A percentile compares a stretch with the other conserved stretches of the same genome.
These are phyloP conservation scores for Phytopythium cucurbitacearum DNA, from an alignment of 352 stramenopile species.

Conservation along the genomic window DNA sequence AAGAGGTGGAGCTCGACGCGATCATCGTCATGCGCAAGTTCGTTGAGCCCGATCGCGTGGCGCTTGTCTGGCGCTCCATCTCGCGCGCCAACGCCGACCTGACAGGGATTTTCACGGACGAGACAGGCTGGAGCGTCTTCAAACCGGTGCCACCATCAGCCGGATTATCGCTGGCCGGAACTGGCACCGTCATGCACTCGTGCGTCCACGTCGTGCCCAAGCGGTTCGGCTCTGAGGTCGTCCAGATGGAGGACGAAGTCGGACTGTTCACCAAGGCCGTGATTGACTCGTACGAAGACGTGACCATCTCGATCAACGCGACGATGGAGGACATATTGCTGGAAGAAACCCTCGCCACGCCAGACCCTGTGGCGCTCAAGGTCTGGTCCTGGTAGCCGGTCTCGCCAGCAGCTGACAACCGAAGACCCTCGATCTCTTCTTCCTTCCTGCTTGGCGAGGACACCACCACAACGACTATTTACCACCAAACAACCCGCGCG, in stretches of 20 bases:
- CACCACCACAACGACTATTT: no score
- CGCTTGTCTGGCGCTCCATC: slow-evolving; percentile 48
- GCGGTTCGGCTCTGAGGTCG: slow-evolving; percentile 12
- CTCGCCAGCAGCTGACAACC: no score
- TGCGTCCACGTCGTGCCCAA: slow-evolving; percentile 39
- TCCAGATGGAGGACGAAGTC: slow-evolving; percentile 20
- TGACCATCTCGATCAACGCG: slow-evolving; percentile 37
- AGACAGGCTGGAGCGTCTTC: slow-evolving; percentile 60
- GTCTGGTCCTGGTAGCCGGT: slow-evolving; percentile 6
- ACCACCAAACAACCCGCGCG: no score
- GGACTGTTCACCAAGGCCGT: slow-evolving; percentile 50
- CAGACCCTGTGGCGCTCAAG: background rate
- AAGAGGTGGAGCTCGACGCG: slow-evolving; percentile 25
- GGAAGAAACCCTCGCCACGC: slow-evolving; percentile 16
- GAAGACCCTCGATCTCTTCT: no score
- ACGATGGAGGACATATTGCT: slow-evolving; percentile 53
- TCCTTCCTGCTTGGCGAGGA: no score
- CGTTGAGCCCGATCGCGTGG: slow-evolving; percentile 34
- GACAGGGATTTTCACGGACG: slow-evolving; percentile 47
- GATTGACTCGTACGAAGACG: slow-evolving; percentile 50
- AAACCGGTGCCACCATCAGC: slow-evolving; percentile 28
- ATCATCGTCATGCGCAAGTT: slow-evolving; percentile 48
- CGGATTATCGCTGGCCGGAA: slow-evolving; percentile 9
- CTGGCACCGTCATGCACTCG: slow-evolving; percentile 38
- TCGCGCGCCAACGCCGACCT: slow-evolving; percentile 32